Base-by-base conservation (phyloP, 768 basidiomycete species). In the Tylopilus intermedius region DNA sequence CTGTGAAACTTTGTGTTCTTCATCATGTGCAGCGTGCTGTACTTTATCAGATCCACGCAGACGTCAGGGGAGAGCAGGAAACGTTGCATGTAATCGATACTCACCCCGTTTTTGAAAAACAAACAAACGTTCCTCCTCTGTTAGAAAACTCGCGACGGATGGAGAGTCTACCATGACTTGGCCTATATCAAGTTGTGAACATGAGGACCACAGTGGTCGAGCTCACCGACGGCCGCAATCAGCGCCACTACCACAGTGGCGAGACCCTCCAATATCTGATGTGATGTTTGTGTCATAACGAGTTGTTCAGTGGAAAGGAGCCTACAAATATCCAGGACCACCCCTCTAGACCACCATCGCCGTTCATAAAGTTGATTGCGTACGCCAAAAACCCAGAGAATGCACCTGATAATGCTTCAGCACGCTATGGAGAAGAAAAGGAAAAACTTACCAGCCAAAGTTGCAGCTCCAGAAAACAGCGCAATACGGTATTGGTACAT, bases 241-340 rank as follows among this genome's bases (percentile, higher is more conserved):
- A 45, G 14, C 8, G 50, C 43, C 35, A 45, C 42, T 38, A 15
- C 9, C 8, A 45, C 35, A 22, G 50, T 51, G 3, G 26, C 50
- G 22, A 51, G 43, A 22, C 50, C 50, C 35, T 51, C 50, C n/a
- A 51, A 18, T 45, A 51, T 51, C 50, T 51, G 27, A 24, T 4
- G 7, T 2, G 8, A 8, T 37, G 37, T 38, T 2, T 8, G 13
- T 7, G 38, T 50, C n/a, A 15, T 3, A 37, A 24, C 11, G 29
- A 15, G n/a, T 18, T 13, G 15, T 21, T 30, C 10, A 22, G 11
- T 38, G 22, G 10, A 4, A 5, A 15, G 24, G 4, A 33, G 4
- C 50, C 2, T 51, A 51, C 50, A 38, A 51, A 51, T 51, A 51
- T 51, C 43, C 50, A 51, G 18, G 50, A 51, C 50, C 50, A 51